A percentile compares a stretch with the other conserved stretches of the same genome.
Conservation (phyloP, 495 filamentous ascomycete genomes). For the Trichocladium uniseriatum region DNA sequence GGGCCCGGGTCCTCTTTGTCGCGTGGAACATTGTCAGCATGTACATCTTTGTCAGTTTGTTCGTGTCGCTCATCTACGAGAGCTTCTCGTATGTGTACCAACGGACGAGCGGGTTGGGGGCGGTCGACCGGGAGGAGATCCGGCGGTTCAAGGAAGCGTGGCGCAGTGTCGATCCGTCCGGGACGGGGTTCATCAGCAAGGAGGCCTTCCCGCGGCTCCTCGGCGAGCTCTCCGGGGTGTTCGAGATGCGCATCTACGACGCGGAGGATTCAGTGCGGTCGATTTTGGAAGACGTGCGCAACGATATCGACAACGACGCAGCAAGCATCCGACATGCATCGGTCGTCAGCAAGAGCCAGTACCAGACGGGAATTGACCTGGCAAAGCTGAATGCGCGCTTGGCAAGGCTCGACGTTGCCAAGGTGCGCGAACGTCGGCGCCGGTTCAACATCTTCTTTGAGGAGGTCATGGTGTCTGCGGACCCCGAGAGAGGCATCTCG, state of each 20-base stretch:
- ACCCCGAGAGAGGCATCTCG: slow-evolving; percentile 76
- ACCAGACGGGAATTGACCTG: slow-evolving; percentile 62
- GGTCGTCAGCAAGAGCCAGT: slow-evolving; percentile 36
- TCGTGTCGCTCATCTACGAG: slow-evolving; percentile 97
- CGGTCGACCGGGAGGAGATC: slow-evolving; percentile 82
- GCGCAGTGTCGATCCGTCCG: slow-evolving; percentile 87
- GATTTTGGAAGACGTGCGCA: slow-evolving; percentile 73
- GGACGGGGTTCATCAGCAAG: slow-evolving; percentile 84
- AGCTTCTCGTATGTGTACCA: slow-evolving; percentile 99
- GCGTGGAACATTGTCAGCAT: slow-evolving; percentile 99
- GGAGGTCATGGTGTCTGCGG: slow-evolving; percentile 88
- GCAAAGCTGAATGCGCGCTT: slow-evolving; percentile 64
- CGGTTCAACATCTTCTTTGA: slow-evolving; percentile 90
- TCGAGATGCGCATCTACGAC: slow-evolving; percentile 96
- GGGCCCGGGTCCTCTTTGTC: slow-evolving; percentile 84
- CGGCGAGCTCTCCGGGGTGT: slow-evolving; percentile 85
- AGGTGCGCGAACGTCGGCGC: slow-evolving; percentile 61
- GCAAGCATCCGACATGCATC: slow-evolving; percentile 46
- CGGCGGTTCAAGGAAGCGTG: slow-evolving; percentile 97
- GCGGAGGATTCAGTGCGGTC: slow-evolving; percentile 72
- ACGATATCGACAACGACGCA: slow-evolving; percentile 36
- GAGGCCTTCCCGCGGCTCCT: slow-evolving; percentile 85
- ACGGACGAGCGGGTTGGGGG: slow-evolving; percentile 74
- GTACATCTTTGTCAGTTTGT: slow-evolving; percentile 98
- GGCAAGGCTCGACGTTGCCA: slow-evolving; percentile 61